phyloP scores from a whole-genome alignment of 1,139 yeast genomes.

The Yamadazyma sp. region DNA sequence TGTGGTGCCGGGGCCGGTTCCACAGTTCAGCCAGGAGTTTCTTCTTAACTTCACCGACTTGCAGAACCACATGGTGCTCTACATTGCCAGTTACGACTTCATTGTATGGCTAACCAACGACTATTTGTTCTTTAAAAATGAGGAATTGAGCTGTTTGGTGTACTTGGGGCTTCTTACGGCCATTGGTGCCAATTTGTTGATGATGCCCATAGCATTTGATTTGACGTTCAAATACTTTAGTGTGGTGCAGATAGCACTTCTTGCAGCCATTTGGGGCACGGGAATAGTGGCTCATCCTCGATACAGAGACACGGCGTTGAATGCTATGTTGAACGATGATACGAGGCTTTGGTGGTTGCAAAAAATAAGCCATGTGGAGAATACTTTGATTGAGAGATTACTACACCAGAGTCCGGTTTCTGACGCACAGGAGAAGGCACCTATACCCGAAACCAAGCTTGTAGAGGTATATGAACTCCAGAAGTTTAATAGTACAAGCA shows the following conservation, averaged over 20 bases:
- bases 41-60: slow-evolving; percentile 76
- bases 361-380: slow-evolving; percentile 47
- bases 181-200: slow-evolving; percentile 26
- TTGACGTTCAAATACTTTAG: slow-evolving; percentile 23
- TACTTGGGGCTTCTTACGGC: slow-evolving; percentile 35
- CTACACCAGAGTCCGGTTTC: slow-evolving; percentile 6
- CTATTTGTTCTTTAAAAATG: slow-evolving; percentile 67
- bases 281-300: slow-evolving; percentile 55
- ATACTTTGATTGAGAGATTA: slow-evolving; percentile 10
- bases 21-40: slow-evolving; percentile 78
- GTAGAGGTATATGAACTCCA: slow-evolving; percentile 78
- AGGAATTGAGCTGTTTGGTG: slow-evolving; percentile 56
- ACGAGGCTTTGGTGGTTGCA: slow-evolving; percentile 53
- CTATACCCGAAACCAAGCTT: slow-evolving; percentile 24
- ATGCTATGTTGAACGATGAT: slow-evolving; percentile 55
- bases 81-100: slow-evolving; percentile 63
- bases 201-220: slow-evolving; percentile 34
- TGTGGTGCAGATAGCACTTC: slow-evolving; percentile 31
- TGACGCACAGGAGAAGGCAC: slow-evolving; percentile 10
- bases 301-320: slow-evolving; percentile 44
- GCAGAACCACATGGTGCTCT: slow-evolving; percentile 78
- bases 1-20: slow-evolving; percentile 68
- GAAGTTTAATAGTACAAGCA: slow-evolving; percentile 43
- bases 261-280: slow-evolving; percentile 52
- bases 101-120: slow-evolving; percentile 48